Conservation (phyloP, 345 rosid genomes). For the Acer negundo region DNA sequence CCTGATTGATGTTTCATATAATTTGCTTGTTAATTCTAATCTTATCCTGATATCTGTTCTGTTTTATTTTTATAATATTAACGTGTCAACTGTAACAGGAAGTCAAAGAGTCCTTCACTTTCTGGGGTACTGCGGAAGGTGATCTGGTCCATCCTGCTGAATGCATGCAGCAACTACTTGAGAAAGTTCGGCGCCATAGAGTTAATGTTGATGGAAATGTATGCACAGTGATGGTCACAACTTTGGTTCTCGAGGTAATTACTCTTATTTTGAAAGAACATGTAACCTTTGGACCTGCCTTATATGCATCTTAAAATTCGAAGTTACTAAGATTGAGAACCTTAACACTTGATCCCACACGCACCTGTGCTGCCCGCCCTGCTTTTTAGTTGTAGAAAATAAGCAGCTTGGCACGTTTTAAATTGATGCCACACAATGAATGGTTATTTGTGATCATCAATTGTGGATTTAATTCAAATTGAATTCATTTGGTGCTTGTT, state of each 20-base stretch:
- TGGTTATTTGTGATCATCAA: background rate
- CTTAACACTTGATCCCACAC: background rate
- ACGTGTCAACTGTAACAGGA: conserved; percentile 52
- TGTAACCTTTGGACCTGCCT: background rate
- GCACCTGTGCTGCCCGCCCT: too few species aligned
- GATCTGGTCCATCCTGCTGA: conserved; percentile 88
- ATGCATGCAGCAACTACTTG: conserved; percentile 93
- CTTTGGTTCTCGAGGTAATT: conserved; percentile 95
- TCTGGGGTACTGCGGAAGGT: conserved; percentile 96
- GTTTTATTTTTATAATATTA: background rate
- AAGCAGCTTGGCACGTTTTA: background rate
- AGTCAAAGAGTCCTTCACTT: conserved; percentile 79
- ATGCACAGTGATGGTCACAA: conserved; percentile 93
- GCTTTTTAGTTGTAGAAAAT: background rate
- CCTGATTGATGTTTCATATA: background rate
- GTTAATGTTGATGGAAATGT: conserved; percentile 94
- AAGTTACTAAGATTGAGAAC: background rate
- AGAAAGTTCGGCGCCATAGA: conserved; percentile 83
- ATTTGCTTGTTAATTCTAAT: background rate
- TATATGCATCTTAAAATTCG: background rate
- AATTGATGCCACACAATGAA: background rate
- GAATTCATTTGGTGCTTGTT: conserved; percentile 9
- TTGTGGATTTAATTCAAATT: background rate
- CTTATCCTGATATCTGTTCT: background rate
- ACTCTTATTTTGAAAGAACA: conserved; percentile 6